Evolutionary conservation across 1,284 basidiomycete genomes (phyloP).

Genomic region (Tylopilus sp.): DNA sequence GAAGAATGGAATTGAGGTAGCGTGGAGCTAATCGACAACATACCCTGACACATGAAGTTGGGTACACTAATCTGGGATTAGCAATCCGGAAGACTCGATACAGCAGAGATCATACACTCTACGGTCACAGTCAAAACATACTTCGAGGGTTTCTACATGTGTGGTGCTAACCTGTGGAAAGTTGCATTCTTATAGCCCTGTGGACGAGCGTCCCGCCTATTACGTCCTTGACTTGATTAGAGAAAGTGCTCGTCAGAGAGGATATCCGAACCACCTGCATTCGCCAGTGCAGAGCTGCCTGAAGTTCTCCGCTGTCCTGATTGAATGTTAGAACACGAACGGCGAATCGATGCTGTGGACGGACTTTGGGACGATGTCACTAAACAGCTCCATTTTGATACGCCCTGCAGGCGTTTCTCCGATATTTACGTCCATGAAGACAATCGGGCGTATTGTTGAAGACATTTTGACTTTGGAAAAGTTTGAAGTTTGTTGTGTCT

Average conservation of each 20-base stretch:
- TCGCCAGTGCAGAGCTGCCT: slow-evolving; percentile 96
- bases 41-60: slow-evolving; percentile 86
- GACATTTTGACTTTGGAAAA: slow-evolving; percentile 21
- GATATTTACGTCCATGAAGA: slow-evolving; percentile 96
- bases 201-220: slow-evolving; percentile 78
- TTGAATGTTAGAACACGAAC: slow-evolving; percentile 1
- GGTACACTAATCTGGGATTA: slow-evolving; percentile 47
- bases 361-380: slow-evolving; percentile 86
- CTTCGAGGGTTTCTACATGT: background rate
- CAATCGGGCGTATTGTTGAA: slow-evolving; percentile 66
- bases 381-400: slow-evolving; percentile 94
- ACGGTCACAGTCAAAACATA: slow-evolving; percentile 12
- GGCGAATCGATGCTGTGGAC: slow-evolving; percentile 18
- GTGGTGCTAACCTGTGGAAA: slow-evolving; percentile 75
- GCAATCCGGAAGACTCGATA: background rate
- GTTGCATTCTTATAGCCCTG: slow-evolving; percentile 87
- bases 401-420: slow-evolving; percentile 93
- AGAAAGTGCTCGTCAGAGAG: background rate
- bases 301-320: slow-evolving; percentile 95
- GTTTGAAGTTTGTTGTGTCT: background rate
- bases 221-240: slow-evolving; percentile 18
- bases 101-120: slow-evolving; percentile 64
- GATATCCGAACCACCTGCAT: slow-evolving; percentile 56
- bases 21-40: slow-evolving; percentile 4
- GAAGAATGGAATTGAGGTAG: slow-evolving; percentile 6